Evolutionary conservation across 2,329 filamentous ascomycete genomes (phyloP), one percentile per base, ranked within the genome.

Genomic region (Alternaria solani): DNA sequence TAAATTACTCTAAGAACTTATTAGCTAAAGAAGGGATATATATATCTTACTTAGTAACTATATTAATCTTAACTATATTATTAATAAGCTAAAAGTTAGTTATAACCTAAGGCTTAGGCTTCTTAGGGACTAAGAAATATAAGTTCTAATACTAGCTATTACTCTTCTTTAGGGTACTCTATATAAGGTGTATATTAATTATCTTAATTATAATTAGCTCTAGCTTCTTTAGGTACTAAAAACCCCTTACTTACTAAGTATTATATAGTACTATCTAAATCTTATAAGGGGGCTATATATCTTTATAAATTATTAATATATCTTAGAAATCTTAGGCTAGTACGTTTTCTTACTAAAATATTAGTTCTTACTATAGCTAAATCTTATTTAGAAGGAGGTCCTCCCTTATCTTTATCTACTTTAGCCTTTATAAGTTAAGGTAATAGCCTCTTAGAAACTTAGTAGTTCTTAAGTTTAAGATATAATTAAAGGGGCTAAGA

Each of bases 81-180:
- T 43, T 52, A 52, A 57, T 57, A 12, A 54, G 7, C 5, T 44
- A 42, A 16, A 51, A 59, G 5, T 36, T 20, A 20, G n/a, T 11
- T 9, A n/a, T 11, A 8, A 41, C 30, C 26, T 51, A 55, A 46
- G 16, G 38, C 16, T 41, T 59, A n/a, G 30, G 36, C n/a, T n/a
- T 46, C 32, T 59, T 55, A 16, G 9, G 6, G 1, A 55, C 26
- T 14, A 46, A 18, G 8, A 54, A 39, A 14, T 36, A 59, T 16
- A 30, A 8, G 20, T 55, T 59, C 14, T 48, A 41, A 38, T 59
- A 59, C n/a, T 55, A 55, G 4, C 30, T 49, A 51, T 44, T 5
- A 41, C 25, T 28, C 11, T n/a, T 28, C 38, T 52, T 16, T 39
- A 44, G 20, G 7, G 12, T 46, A 7, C n/a, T 52, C 38, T 47